These are phyloP conservation scores for Chlorociboria aeruginascens DNA, from an alignment of 495 filamentous ascomycete genomes.

Conservation along the genomic window DNA sequence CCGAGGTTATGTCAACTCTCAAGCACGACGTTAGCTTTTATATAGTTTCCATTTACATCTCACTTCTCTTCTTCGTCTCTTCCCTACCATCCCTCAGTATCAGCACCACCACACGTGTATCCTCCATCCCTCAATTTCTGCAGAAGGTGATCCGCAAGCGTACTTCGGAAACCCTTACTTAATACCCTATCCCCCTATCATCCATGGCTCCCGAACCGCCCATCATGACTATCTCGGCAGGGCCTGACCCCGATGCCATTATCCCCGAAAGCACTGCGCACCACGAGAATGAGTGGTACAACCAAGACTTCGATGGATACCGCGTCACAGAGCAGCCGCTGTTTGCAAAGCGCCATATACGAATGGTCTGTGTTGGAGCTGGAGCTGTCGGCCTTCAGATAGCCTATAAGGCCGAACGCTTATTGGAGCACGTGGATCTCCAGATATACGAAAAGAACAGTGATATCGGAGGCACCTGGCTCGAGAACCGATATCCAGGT, in stretches of 20 bases:
- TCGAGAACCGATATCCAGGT: constrained; percentile 45
- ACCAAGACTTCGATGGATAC: constrained; percentile 9
- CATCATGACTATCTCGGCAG: neutral
- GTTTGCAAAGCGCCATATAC: neutral
- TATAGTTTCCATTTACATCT: too few species aligned
- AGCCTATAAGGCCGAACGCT: constrained; percentile 7
- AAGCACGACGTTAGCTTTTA: too few species aligned
- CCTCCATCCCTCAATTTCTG: too few species aligned
- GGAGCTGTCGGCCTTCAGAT: constrained; percentile 2
- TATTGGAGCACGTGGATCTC: constrained; percentile 31
- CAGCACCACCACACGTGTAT: too few species aligned
- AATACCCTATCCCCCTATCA: neutral
- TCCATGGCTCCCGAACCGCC: constrained; percentile 2
- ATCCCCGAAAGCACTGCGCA: constrained; percentile 1
- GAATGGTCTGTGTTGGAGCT: constrained; percentile 7
- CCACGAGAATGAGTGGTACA: constrained; percentile 12
- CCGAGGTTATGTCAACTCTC: too few species aligned
- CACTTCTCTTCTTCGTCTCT: too few species aligned
- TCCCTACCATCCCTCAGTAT: too few species aligned
- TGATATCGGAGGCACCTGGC: constrained; percentile 50
- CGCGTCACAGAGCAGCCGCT: constrained; percentile 3
- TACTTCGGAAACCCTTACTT: too few species aligned
- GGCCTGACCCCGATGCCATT: constrained; percentile 1
- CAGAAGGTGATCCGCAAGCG: too few species aligned
- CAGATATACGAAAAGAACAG: constrained; percentile 70